Base-by-base conservation (phyloP, 2,329 filamentous ascomycete species). In the Talaromyces sp. region DNA sequence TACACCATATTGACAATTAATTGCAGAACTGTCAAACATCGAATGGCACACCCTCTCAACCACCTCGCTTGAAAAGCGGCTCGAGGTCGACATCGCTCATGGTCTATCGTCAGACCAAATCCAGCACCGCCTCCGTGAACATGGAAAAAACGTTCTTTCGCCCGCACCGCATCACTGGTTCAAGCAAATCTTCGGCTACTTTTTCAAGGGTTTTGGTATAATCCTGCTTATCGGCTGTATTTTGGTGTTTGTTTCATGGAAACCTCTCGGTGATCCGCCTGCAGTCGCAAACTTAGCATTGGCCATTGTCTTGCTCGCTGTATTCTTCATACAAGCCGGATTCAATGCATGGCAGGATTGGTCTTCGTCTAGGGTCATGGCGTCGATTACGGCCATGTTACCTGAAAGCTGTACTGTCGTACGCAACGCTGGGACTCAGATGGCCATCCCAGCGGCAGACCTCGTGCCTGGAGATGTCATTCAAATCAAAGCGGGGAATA, bases 301-400 rank as follows among this genome's bases (percentile, higher is more conserved):
- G 27, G 91, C 88, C 0, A 91, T 92, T 70, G 90, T 93, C 2
- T 79, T 93, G 5, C 74, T 89, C 1, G 84, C 86, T 5, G 90
- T 93, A 7, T 93, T 89, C 71, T 77, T 88, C 68, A 85, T 89
- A 47, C 87, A 90, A 70, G 90, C 89, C 68, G 85, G 81, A 2
- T 93, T 92, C 78, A 88, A 88, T 72, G 85, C 85, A 72, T 90
- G 84, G 81, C 87, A 89, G 72, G 91, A 93, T 73, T 93, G 90
- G 86, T 91, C 89, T 1, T 90, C 89, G 0, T 89, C 86, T 1
- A 82, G 88, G 5, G 90, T 92, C 64, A 93, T 93, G 91, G 86
- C 87, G 19, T 91, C 89, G 0, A 93, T 93, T 73, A 91, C 88
- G 58, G 89, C 85, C 19, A 91, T 93, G 90, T 82, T 93, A n/a